A percentile compares a stretch with the other conserved stretches of the same genome.
Conservation (phyloP, 2,329 filamentous ascomycete species). For the Nannizzia gypsea region DNA sequence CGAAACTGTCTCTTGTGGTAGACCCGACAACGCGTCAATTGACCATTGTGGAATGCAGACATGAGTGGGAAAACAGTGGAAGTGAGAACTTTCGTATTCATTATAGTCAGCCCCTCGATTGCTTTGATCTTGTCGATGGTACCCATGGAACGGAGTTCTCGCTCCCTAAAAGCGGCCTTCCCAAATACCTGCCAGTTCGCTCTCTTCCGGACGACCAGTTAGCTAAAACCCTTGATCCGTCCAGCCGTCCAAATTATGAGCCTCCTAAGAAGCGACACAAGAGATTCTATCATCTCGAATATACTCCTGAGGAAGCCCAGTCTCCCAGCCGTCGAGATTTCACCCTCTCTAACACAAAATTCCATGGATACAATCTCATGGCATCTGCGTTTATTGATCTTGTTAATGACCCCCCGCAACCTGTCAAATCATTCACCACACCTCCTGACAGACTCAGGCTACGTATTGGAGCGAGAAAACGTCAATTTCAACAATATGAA, state of each 20-base stretch:
- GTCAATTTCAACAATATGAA: slow-evolving; percentile 29
- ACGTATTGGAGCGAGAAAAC: slow-evolving; percentile 33
- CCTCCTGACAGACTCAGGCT: slow-evolving; percentile 31
- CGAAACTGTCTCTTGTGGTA: slow-evolving; percentile 48
- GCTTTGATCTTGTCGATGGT: slow-evolving; percentile 6
- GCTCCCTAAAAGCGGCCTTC: slow-evolving; percentile 8
- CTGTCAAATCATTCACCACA: slow-evolving; percentile 19
- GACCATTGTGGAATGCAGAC: slow-evolving; percentile 54
- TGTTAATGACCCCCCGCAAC: slow-evolving; percentile 28
- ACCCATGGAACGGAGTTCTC: not conserved
- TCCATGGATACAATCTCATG: slow-evolving; percentile 31
- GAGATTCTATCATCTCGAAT: slow-evolving; percentile 31
- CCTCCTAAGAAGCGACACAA: slow-evolving; percentile 27
- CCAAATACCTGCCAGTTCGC: slow-evolving; percentile 12
- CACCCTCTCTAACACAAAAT: slow-evolving; percentile 35
- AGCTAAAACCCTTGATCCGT: slow-evolving; percentile 19
- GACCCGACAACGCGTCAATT: slow-evolving; percentile 49
- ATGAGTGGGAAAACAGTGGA: slow-evolving; percentile 50
- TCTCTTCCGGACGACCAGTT: slow-evolving; percentile 22
- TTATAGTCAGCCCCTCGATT: slow-evolving; percentile 42
- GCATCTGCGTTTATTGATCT: slow-evolving; percentile 34
- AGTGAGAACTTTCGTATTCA: slow-evolving; percentile 53
- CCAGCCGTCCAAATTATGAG: slow-evolving; percentile 25
- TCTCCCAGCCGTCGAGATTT: slow-evolving; percentile 26
- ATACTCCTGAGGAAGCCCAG: slow-evolving; percentile 18